These are phyloP conservation scores for Lanzia echinophila DNA, from an alignment of 2,329 filamentous ascomycete species.

Conservation along the genomic window DNA sequence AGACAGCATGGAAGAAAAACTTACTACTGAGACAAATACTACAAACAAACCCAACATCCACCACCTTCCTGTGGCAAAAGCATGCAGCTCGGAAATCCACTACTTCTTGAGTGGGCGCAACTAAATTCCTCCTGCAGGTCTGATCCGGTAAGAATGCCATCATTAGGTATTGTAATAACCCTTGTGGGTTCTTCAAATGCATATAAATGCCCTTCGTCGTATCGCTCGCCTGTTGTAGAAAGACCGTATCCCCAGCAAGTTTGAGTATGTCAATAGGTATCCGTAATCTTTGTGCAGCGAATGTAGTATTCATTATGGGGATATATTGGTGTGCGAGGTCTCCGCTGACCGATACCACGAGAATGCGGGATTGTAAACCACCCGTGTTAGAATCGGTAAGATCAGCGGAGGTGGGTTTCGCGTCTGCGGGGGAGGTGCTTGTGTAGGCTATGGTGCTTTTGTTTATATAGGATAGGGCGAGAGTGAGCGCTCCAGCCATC, in stretches of 20 bases:
- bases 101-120: slow-evolving; percentile 73
- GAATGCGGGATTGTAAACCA: slow-evolving; percentile 70
- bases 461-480: slow-evolving; percentile 86
- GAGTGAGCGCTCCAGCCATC: slow-evolving; percentile 82
- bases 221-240: slow-evolving; percentile 85
- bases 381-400: slow-evolving; percentile 26
- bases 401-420: slow-evolving; percentile 19
- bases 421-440: slow-evolving; percentile 29
- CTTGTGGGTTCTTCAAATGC: slow-evolving; percentile 54
- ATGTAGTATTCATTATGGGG: slow-evolving; percentile 96
- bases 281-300: slow-evolving; percentile 80
- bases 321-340: slow-evolving; percentile 89
- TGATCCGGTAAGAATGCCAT: slow-evolving; percentile 80
- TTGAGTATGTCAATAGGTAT: slow-evolving; percentile 92
- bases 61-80: slow-evolving; percentile 87
- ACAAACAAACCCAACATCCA: slow-evolving; percentile 92
- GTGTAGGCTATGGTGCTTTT: slow-evolving; percentile 44
- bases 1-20: slow-evolving; percentile 19
- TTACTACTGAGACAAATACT: slow-evolving; percentile 85
- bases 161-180: slow-evolving; percentile 88
- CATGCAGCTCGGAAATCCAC: slow-evolving; percentile 98
- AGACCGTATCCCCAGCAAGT: slow-evolving; percentile 77
- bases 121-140: slow-evolving; percentile 54
- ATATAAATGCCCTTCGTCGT: slow-evolving; percentile 66
- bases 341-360: slow-evolving; percentile 82